These are phyloP conservation scores for Kwoniella shandongensis DNA, from an alignment of 768 basidiomycete species.

Conservation along the genomic window DNA sequence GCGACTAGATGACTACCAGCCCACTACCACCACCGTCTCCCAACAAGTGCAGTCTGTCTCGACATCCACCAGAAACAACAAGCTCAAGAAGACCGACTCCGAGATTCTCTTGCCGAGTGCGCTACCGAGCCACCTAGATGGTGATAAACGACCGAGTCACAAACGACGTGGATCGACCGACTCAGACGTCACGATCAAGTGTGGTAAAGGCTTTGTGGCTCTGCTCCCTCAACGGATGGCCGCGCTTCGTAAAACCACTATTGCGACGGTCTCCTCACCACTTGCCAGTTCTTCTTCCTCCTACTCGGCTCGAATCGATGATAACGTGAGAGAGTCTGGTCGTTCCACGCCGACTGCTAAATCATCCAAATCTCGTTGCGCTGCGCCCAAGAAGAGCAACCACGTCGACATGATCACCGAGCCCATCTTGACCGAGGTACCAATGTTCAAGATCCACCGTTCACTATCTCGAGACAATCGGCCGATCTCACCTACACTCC, in stretches of 20 bases:
- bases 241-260: background rate
- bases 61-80: too few relatives aligned
- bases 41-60: too few relatives aligned
- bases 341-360: too few relatives aligned
- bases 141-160: background rate
- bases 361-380: background rate
- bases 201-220: slow-evolving; percentile 6
- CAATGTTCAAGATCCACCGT: background rate
- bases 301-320: too few relatives aligned
- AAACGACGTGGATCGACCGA: slow-evolving; percentile 11
- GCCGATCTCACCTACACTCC: slow-evolving; percentile 11
- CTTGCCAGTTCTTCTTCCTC: background rate
- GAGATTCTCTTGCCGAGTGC: background rate
- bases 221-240: background rate
- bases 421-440: too few relatives aligned
- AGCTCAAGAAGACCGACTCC: slow-evolving; percentile 5
- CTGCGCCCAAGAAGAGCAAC: too few relatives aligned
- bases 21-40: background rate
- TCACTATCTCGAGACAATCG: slow-evolving; percentile 5
- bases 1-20: background rate
- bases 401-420: too few relatives aligned
- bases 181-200: slow-evolving; percentile 11
- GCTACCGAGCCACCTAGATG: too few relatives aligned
- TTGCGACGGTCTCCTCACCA: background rate
- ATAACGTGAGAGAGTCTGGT: too few relatives aligned